phyloP scores from a whole-genome alignment of 179 eudicot genomes.

The Camellia oleifera region DNA sequence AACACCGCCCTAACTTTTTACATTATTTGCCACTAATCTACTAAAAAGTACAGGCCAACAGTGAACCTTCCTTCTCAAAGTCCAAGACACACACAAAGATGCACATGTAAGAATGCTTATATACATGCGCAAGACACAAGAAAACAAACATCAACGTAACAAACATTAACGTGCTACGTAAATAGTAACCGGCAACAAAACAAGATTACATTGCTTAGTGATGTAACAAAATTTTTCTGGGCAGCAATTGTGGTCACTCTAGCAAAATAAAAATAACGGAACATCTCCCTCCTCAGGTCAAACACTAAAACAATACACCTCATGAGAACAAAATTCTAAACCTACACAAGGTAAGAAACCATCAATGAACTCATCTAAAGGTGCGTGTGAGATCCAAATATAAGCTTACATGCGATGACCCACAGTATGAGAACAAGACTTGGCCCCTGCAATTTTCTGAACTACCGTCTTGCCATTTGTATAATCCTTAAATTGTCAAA shows the following conservation, averaged over 20 bases:
- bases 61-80: too few species aligned
- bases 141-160: too few species aligned
- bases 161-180: too few species aligned
- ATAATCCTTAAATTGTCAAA: conserved; percentile 31
- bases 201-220: not conserved
- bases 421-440: not conserved
- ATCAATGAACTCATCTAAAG: not conserved
- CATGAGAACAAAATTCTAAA: not conserved
- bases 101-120: too few species aligned
- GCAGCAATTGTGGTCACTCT: not conserved
- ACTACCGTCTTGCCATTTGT: too few species aligned
- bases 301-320: not conserved
- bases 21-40: too few species aligned
- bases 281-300: not conserved
- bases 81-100: too few species aligned
- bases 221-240: conserved; percentile 1
- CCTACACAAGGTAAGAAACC: conserved; percentile 8
- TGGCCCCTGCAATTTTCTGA: not conserved
- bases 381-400: too few species aligned
- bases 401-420: not conserved
- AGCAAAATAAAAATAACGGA: not conserved
- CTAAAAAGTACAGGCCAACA: too few species aligned
- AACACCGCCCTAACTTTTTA: too few species aligned
- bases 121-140: too few species aligned
- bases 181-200: not conserved